phyloP scores from a whole-genome alignment of 2,329 filamentous ascomycete genomes.

The Sarocladiaceae sp. region DNA sequence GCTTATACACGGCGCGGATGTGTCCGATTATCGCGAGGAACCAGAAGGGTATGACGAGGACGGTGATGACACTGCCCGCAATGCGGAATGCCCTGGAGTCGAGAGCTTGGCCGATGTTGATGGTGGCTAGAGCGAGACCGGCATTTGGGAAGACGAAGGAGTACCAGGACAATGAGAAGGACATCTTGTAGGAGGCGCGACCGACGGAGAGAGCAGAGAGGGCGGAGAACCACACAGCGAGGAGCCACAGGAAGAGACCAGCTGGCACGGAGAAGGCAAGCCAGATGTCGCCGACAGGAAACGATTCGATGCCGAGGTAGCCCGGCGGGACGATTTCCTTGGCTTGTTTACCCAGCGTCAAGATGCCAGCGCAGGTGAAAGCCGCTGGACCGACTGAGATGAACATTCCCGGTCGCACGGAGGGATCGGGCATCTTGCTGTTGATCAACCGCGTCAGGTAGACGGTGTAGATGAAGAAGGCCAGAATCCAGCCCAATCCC shows the following conservation, averaged over 20 bases:
- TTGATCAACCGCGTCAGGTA: constrained; percentile 45
- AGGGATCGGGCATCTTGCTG: constrained; percentile 40
- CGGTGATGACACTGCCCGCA: constrained; percentile 45
- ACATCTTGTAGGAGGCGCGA: constrained; percentile 32
- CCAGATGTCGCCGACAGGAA: constrained; percentile 28
- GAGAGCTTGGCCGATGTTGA: constrained; percentile 44
- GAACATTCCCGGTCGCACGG: constrained; percentile 49
- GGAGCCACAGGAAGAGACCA: constrained; percentile 47
- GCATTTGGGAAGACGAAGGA: constrained; percentile 47
- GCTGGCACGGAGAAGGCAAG: constrained; percentile 39
- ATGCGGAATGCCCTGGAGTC: constrained; percentile 41
- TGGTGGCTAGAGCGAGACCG: constrained; percentile 50
- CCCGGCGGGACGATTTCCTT: constrained; percentile 15
- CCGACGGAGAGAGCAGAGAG: constrained; percentile 33
- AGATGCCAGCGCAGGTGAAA: constrained; percentile 39
- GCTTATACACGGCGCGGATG: constrained; percentile 36
- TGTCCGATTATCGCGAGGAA: constrained; percentile 40
- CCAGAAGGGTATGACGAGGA: constrained; percentile 46
- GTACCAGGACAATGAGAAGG: constrained; percentile 49
- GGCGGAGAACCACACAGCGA: constrained; percentile 50
- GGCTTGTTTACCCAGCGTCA: constrained; percentile 38
- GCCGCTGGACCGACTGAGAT: constrained; percentile 50
- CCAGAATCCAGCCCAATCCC: constrained; percentile 47
- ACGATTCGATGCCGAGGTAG: constrained; percentile 19
- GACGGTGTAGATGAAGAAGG: constrained; percentile 38